phyloP scores from a whole-genome alignment of 106 monocot genomes.

The Vanilla planifolia region DNA sequence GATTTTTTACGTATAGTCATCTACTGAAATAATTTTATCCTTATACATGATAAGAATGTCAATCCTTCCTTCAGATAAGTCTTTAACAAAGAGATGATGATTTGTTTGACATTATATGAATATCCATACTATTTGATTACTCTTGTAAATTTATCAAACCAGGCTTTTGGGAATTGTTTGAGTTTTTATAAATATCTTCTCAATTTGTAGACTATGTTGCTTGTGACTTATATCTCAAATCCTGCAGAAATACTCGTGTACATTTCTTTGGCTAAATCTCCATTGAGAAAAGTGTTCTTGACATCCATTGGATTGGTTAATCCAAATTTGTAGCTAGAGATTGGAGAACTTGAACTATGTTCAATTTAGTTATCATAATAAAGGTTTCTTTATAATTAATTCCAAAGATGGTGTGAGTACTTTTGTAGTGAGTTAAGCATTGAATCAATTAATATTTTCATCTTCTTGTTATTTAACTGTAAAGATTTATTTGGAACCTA shows the following conservation, averaged over 20 bases:
- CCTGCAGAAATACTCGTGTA: background rate
- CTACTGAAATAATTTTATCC: no score
- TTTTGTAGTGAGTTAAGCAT: background rate
- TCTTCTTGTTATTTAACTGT: background rate
- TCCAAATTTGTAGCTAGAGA: background rate
- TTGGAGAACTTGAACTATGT: background rate
- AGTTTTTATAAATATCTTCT: no score
- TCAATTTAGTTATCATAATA: background rate
- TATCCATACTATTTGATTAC: no score
- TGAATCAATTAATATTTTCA: background rate
- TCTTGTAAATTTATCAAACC: no score
- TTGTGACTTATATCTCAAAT: no score
- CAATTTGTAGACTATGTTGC: no score
- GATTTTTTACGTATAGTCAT: no score
- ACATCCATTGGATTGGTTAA: background rate
- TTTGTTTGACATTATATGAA: no score
- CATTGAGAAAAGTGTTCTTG: background rate
- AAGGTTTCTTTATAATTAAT: background rate
- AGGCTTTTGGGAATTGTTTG: no score
- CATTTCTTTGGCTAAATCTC: background rate
- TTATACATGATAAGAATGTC: no score
- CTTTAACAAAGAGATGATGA: no score
- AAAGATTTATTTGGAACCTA: background rate
- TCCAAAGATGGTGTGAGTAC: background rate
- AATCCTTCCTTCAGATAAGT: no score